Conservation (phyloP, 345 rosid species). For the Linum lewisii region DNA sequence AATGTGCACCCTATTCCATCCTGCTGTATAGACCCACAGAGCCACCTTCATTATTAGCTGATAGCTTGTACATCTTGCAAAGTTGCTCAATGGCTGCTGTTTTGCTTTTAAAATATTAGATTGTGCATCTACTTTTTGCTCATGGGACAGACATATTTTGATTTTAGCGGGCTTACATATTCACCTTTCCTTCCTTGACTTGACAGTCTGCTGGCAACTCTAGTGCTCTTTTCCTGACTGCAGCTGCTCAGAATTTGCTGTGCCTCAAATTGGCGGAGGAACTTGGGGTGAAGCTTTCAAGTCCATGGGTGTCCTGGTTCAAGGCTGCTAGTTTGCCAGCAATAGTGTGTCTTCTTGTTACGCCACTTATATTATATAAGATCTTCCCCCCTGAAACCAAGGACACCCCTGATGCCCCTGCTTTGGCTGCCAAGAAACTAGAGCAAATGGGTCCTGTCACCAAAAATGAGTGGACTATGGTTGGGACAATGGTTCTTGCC, state of each 20-base stretch:
- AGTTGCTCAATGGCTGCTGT: not conserved
- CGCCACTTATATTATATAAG: slow-evolving; percentile 71
- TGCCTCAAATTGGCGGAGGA: slow-evolving; percentile 93
- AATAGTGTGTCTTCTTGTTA: slow-evolving; percentile 53
- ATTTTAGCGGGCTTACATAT: slow-evolving; percentile 9
- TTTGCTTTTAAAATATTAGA: too few relatives aligned
- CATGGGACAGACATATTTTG: not conserved
- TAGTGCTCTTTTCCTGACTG: slow-evolving; percentile 93
- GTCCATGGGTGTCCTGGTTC: slow-evolving; percentile 96
- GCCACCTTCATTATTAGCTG: not conserved
- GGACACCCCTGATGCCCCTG: slow-evolving; percentile 95
- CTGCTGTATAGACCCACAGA: too few relatives aligned
- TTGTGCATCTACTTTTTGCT: too few relatives aligned
- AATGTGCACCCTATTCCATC: too few relatives aligned
- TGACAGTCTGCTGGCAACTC: slow-evolving; percentile 77
- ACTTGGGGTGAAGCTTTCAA: slow-evolving; percentile 66
- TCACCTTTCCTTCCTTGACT: slow-evolving; percentile 17
- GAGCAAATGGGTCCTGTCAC: slow-evolving; percentile 77
- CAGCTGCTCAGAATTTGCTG: slow-evolving; percentile 90
- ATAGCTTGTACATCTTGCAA: not conserved
- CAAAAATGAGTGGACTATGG: slow-evolving; percentile 83
- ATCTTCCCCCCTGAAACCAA: slow-evolving; percentile 93
- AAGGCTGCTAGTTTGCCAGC: slow-evolving; percentile 92
- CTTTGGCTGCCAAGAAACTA: slow-evolving; percentile 70
- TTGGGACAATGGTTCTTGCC: slow-evolving; percentile 85